Conservation (phyloP, 2,329 filamentous ascomycete genomes). For the Thelonectria discophora region DNA sequence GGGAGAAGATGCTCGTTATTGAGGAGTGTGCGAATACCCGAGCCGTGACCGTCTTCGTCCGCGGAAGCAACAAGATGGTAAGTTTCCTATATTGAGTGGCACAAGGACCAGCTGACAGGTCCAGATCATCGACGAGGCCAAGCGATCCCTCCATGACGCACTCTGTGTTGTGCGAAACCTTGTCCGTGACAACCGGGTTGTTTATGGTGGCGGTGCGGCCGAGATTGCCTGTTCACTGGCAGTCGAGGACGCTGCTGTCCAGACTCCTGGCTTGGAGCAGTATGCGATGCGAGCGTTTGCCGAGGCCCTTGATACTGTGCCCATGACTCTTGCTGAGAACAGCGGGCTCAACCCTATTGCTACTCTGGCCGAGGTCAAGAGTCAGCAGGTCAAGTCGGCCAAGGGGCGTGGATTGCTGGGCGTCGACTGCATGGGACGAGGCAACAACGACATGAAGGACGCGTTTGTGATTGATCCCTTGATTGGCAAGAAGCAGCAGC, state of each 20-base stretch:
- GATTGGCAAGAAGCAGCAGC: constrained; percentile 97
- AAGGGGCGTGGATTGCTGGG: constrained; percentile 72
- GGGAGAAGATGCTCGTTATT: constrained; percentile 99
- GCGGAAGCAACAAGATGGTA: constrained; percentile 99
- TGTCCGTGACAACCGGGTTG: constrained; percentile 93
- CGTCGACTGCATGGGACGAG: constrained; percentile 97
- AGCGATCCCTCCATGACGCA: constrained; percentile 95
- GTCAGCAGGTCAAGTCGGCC: constrained; percentile 85
- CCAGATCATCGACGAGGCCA: constrained; percentile 98
- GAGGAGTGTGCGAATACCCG: constrained; percentile 98
- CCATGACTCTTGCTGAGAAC: constrained; percentile 97
- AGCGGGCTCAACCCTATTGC: constrained; percentile 95
- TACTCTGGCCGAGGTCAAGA: constrained; percentile 93
- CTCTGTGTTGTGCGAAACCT: constrained; percentile 97
- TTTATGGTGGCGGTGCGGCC: constrained; percentile 95
- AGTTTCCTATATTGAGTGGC: constrained; percentile 35
- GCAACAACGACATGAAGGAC: constrained; percentile 96
- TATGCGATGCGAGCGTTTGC: constrained; percentile 99
- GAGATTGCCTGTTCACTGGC: constrained; percentile 97
- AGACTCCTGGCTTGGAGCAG: constrained; percentile 97
- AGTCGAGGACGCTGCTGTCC: constrained; percentile 92
- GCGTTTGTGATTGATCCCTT: constrained; percentile 98
- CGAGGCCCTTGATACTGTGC: constrained; percentile 90
- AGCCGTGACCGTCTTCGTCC: constrained; percentile 94
- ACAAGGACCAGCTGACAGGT: constrained; percentile 31